Percentiles rank a stretch among this genome's conserved stretches.
These are phyloP conservation scores for Pichia paraexigua DNA, from an alignment of 805 yeast species.

Conservation along the genomic window DNA sequence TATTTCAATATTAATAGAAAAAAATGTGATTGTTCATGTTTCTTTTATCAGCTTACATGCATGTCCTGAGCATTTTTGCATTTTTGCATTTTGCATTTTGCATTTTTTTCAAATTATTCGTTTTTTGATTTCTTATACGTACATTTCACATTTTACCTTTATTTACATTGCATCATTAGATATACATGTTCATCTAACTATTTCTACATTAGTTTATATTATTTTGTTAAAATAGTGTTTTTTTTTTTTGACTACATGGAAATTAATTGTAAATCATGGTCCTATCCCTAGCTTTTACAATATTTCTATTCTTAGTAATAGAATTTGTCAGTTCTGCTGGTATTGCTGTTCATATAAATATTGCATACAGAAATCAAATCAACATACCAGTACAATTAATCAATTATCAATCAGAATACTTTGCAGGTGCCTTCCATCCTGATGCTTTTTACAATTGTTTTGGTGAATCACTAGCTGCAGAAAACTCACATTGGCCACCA, in stretches of 20 bases:
- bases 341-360: constrained; percentile 29
- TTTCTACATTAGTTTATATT: too few relatives aligned
- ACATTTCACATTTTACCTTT: too few relatives aligned
- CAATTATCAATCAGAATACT: constrained; percentile 24
- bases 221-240: not conserved
- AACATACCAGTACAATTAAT: constrained; percentile 30
- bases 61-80: not conserved
- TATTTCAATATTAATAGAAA: too few relatives aligned
- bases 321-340: constrained; percentile 16
- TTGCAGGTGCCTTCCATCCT: constrained; percentile 62
- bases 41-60: not conserved
- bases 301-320: not conserved
- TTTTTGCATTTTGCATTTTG: not conserved
- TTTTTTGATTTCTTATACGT: too few relatives aligned
- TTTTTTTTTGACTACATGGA: not conserved
- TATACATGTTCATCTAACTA: not conserved
- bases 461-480: constrained; percentile 45
- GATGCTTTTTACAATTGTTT: constrained; percentile 60
- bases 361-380: constrained; percentile 27
- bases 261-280: not conserved
- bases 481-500: constrained; percentile 65
- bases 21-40: not conserved
- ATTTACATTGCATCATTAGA: too few relatives aligned
- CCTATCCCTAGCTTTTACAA: not conserved
- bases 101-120: too few relatives aligned